Evolutionary conservation across 1,284 basidiomycete genomes (phyloP).

Genomic region (Trichosporon inkin): DNA sequence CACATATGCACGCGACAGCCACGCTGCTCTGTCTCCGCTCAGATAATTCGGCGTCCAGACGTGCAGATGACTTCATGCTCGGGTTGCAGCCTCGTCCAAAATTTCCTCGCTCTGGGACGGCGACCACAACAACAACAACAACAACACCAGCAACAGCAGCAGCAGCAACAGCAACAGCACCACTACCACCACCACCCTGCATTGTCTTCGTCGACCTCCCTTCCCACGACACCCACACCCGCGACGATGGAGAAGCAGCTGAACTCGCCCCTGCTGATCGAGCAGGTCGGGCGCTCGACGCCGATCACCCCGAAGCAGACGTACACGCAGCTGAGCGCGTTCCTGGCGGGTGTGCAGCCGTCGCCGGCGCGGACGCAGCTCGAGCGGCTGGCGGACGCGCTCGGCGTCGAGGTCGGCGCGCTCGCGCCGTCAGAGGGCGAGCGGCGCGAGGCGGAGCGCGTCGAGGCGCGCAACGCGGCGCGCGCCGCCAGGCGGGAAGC

Average conservation of each 20-base stretch:
- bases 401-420: slow-evolving; percentile 44
- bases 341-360: slow-evolving; percentile 29
- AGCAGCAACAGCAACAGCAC: background rate
- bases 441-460: slow-evolving; percentile 32
- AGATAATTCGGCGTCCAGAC: too few species aligned
- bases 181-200: too few species aligned
- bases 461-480: slow-evolving; percentile 25
- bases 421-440: slow-evolving; percentile 40
- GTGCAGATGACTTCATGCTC: background rate
- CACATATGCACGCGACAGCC: background rate
- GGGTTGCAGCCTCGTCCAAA: background rate
- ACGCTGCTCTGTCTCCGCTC: background rate
- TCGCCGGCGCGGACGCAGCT: slow-evolving; percentile 44
- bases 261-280: slow-evolving; percentile 42
- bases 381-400: slow-evolving; percentile 45
- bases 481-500: slow-evolving; percentile 27
- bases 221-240: background rate
- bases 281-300: slow-evolving; percentile 29
- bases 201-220: too few species aligned
- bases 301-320: slow-evolving; percentile 30
- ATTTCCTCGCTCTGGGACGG: background rate
- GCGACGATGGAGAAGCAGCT: slow-evolving; percentile 45
- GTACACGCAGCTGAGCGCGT: slow-evolving; percentile 34
- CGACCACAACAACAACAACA: background rate
- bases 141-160: background rate